A percentile compares a stretch with the other conserved stretches of the same genome.
Conservation (phyloP, 1,139 yeast species). For the Taphrina populina region DNA sequence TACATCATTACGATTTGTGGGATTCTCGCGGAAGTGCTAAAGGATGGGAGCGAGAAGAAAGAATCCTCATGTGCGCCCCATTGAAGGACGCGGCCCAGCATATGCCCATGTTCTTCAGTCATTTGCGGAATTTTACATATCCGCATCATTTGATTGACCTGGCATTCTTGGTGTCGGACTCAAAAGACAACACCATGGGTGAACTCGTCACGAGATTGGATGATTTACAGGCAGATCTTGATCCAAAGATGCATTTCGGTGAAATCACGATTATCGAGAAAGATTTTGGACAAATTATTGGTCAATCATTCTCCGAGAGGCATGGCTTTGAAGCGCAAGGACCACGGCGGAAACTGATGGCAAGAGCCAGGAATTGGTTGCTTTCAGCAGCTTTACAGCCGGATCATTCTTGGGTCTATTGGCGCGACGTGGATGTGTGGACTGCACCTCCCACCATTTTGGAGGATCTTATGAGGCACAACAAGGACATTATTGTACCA, state of each 20-base stretch:
- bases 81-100: constrained; percentile 69
- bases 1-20: constrained; percentile 53
- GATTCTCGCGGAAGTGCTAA: constrained; percentile 54
- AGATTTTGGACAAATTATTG: constrained; percentile 68
- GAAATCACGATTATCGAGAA: constrained; percentile 62
- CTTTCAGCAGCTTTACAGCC: constrained; percentile 63
- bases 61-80: constrained; percentile 65
- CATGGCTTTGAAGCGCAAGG: constrained; percentile 76
- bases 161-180: constrained; percentile 65
- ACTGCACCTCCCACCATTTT: constrained; percentile 60
- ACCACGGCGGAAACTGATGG: constrained; percentile 70
- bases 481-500: constrained; percentile 71
- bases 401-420: constrained; percentile 73
- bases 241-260: constrained; percentile 61
- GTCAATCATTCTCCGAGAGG: constrained; percentile 79
- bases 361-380: constrained; percentile 70
- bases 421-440: constrained; percentile 75
- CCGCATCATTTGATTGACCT: constrained; percentile 66
- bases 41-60: constrained; percentile 61
- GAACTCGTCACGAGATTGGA: constrained; percentile 51
- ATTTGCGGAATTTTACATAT: constrained; percentile 59
- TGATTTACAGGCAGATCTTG: constrained; percentile 54
- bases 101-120: constrained; percentile 63
- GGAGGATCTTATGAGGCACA: constrained; percentile 66
- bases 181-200: constrained; percentile 64